Evolutionary conservation across 2,329 filamentous ascomycete species (phyloP), one percentile per base, ranked within the genome.

Genomic region (Claviceps quebecensis): DNA sequence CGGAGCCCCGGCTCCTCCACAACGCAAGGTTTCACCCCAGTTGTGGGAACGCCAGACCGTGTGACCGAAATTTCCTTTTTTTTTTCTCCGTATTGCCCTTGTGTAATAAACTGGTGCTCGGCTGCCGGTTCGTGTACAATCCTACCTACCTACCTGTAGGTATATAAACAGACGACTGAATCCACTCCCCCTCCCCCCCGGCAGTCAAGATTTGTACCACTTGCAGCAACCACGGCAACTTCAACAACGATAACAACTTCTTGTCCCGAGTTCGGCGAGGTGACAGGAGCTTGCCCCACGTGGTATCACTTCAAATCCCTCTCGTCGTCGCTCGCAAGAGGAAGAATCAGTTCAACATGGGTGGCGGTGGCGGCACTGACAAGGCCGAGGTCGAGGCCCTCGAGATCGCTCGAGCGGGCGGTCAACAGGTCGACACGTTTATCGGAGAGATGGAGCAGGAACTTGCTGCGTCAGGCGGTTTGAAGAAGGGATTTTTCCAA

Each of bases 401-500:
- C 13, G 68, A 70, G 50, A 59, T 66, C 8, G 64, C 68, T 5
- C 59, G 61, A 37, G 64, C 61, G 26, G 65, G 63, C 45, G 61
- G 60, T 3, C 54, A 53, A 7, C 66, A 70, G 45, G 60, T 72
- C 16, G 65, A 71, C 46, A 61, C 60, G 14, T 60, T 72, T 48
- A 70, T 72, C 37, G 58, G 58, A 23, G 65, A 68, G 47, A 68
- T 72, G 68, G 70, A 72, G 57, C 59, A 58, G 9, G 63, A 72
- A 58, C 63, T 72, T 17, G 64, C 62, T 11, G 65, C 56, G 2
- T 47, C 53, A 2, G 65, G 63, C 1, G 65, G 65, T 8, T 56
- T 64, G 1, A 60, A 64, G 23, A 66, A 60, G 26, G 65, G 69
- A 40, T 68, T 72, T 55, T 78, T 80, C 59, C 69, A 82, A 41